phyloP scores from a whole-genome alignment of 176 grass and related monocot genomes.

The Thalia dealbata region DNA sequence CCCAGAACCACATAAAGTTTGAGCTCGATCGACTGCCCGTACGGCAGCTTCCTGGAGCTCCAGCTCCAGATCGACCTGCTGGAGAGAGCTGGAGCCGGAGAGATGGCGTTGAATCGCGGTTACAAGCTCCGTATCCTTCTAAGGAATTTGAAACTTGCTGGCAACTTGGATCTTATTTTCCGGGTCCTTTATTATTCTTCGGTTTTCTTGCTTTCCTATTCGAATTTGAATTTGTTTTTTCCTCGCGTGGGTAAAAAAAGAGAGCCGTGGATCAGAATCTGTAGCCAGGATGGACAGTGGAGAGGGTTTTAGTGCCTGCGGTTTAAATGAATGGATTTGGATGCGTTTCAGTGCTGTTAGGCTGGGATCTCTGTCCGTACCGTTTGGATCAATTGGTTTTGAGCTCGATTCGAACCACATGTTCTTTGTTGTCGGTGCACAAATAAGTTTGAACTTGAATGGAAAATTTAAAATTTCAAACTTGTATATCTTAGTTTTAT shows the following conservation, averaged over 20 bases:
- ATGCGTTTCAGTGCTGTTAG: background rate
- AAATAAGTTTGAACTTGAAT: background rate
- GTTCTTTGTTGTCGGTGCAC: background rate
- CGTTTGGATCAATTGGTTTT: background rate
- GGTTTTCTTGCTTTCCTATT: background rate
- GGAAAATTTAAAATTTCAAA: background rate
- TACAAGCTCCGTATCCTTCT: conserved; percentile 90
- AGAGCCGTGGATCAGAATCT: background rate
- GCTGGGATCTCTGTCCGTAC: background rate
- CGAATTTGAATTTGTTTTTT: background rate
- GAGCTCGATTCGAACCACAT: background rate
- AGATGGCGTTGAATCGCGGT: conserved; percentile 57
- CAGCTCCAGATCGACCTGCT: background rate
- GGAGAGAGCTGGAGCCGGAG: background rate
- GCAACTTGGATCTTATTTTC: background rate
- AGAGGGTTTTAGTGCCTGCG: background rate
- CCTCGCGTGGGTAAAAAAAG: background rate
- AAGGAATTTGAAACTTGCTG: background rate
- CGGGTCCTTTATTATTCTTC: background rate
- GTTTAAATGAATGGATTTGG: background rate
- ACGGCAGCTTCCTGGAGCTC: background rate
- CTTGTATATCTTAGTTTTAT: background rate
- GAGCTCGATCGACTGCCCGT: background rate
- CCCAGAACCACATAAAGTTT: background rate
- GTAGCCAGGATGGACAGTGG: background rate